Base-by-base conservation (phyloP, 257 asterid genomes). In the Parsonsia alboflavescens region DNA sequence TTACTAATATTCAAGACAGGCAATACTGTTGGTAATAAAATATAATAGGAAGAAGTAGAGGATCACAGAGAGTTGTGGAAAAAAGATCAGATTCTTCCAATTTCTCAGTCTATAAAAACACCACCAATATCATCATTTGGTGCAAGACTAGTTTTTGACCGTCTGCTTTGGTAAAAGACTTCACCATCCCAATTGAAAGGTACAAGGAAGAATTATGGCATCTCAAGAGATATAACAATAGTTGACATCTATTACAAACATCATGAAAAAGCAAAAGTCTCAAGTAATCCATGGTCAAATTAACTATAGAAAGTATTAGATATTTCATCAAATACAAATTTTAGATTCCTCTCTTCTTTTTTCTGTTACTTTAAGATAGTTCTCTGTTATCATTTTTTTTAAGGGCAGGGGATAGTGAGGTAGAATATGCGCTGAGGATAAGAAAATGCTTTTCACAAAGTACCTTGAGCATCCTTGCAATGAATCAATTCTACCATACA, bases 401-500 rank as follows among this genome's bases (percentile, higher is more conserved):
- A n/a, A n/a, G n/a, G n/a, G n/a, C n/a, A n/a, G n/a, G n/a, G n/a
- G n/a, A n/a, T n/a, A n/a, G n/a, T n/a, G n/a, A n/a, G n/a, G n/a
- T n/a, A n/a, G n/a, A n/a, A n/a, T n/a, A n/a, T n/a, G n/a, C n/a
- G n/a, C n/a, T n/a, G n/a, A n/a, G n/a, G n/a, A n/a, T n/a, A 12
- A 72, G n/a, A 21, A 71, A 33, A 52, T 30, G 50, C 42, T 36
- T 28, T 33, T 28, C 10, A 36, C 33, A 70, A 17, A 46, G 68
- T 63, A 72, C 64, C 74, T 48, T 36, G 33, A 54, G 67, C 63
- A 57, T 12, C 21, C 22, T 13, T 26, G 33, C 54, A 22, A 73
- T 57, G 53, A 44, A 65, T 6, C 42, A 66, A 45, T 41, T 68
- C 53, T 10, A 53, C 22, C 7, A 56, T 56, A 45, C 64, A 46